Evolutionary conservation across 495 filamentous ascomycete genomes (phyloP).

Genomic region (Sabuloglossum arenarium): DNA sequence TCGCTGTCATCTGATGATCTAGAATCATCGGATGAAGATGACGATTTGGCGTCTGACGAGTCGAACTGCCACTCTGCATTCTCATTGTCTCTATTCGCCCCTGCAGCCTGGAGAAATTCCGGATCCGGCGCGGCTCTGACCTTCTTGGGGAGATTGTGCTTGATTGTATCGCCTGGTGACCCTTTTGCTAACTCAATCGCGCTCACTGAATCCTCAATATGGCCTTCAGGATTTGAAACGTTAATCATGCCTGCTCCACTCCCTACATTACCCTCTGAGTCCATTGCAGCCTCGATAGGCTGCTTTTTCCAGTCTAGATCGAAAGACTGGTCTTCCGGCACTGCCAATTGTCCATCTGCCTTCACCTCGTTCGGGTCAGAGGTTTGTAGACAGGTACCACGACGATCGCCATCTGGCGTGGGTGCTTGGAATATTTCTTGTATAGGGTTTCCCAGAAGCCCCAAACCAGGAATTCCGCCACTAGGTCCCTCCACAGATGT

Average conservation of each 20-base stretch:
- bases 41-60: conserved; percentile 36
- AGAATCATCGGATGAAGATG: conserved; percentile 29
- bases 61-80: conserved; percentile 34
- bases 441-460: background rate
- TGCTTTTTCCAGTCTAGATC: background rate
- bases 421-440: background rate
- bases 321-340: background rate
- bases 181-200: background rate
- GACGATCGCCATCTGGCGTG: background rate
- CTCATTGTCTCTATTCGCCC: conserved; percentile 28
- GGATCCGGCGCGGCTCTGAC: conserved; percentile 6
- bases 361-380: background rate
- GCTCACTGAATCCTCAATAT: background rate
- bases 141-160: background rate
- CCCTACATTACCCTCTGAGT: background rate
- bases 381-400: background rate
- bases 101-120: conserved; percentile 19
- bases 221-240: background rate
- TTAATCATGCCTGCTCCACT: background rate
- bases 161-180: background rate
- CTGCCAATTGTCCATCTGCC: background rate
- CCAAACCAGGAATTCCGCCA: conserved; percentile 4
- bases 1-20: conserved; percentile 37
- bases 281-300: background rate
- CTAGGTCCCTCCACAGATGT: background rate